These are phyloP conservation scores for Mycosphaerella arachidis DNA, from an alignment of 2,329 filamentous ascomycete genomes.

Conservation along the genomic window DNA sequence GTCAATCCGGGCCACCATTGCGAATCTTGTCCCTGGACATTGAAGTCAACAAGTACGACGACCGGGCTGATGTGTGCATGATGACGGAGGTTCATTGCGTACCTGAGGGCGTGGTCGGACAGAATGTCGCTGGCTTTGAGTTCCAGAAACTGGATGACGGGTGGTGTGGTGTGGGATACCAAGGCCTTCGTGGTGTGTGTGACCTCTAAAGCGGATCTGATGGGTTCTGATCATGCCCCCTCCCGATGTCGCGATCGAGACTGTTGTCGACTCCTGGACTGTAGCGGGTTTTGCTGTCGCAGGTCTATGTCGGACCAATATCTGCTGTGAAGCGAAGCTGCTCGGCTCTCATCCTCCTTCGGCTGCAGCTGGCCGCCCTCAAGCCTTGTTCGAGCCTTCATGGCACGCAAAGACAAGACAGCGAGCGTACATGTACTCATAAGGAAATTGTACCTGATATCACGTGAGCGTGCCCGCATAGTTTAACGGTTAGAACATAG, in stretches of 20 bases:
- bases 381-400: background rate
- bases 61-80: background rate
- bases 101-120: background rate
- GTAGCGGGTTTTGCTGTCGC: too few relatives aligned
- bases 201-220: background rate
- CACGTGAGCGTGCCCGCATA: background rate
- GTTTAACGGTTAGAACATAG: constrained; percentile 9
- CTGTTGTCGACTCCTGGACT: too few relatives aligned
- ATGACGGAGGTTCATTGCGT: background rate
- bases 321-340: too few relatives aligned
- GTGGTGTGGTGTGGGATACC: background rate
- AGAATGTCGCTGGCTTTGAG: background rate
- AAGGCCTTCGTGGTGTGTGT: background rate
- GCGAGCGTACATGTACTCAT: background rate
- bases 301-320: too few relatives aligned
- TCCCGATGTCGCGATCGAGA: too few relatives aligned
- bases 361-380: background rate
- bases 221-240: background rate
- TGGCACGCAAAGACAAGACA: too few relatives aligned
- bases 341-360: too few relatives aligned
- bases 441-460: background rate
- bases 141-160: background rate
- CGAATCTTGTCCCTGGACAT: background rate
- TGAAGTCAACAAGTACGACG: background rate
- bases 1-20: background rate